These are phyloP conservation scores for Colletotrichum cereale DNA, from an alignment of 2,329 filamentous ascomycete species.

Conservation along the genomic window DNA sequence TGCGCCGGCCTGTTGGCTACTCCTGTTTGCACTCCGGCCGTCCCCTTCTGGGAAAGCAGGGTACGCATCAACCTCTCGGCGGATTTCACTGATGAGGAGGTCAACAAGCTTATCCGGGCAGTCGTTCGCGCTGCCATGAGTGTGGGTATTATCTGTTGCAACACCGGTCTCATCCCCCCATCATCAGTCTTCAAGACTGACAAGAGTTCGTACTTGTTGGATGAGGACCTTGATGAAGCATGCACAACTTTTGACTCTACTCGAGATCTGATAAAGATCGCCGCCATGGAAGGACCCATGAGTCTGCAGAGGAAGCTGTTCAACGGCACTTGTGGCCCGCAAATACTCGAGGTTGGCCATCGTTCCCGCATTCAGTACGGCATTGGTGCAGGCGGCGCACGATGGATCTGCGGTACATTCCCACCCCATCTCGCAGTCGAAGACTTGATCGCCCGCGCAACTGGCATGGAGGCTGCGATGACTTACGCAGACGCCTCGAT, in stretches of 20 bases:
- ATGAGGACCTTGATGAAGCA: neutral
- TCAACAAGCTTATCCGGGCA: slow-evolving; percentile 23
- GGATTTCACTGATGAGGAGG: slow-evolving; percentile 26
- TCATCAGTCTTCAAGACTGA: neutral
- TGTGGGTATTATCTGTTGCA: slow-evolving; percentile 15
- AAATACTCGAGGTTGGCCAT: slow-evolving; percentile 30
- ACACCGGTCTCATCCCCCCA: neutral
- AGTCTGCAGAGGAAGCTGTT: slow-evolving; percentile 5
- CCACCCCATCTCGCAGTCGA: slow-evolving; percentile 35
- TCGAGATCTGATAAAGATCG: slow-evolving; percentile 13
- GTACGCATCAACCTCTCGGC: slow-evolving; percentile 41
- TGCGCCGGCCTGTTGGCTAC: slow-evolving; percentile 27
- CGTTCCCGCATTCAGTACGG: slow-evolving; percentile 24
- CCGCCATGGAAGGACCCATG: neutral
- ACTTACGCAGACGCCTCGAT: slow-evolving; percentile 34
- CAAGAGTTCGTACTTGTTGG: neutral
- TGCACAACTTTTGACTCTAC: neutral
- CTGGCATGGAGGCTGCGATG: slow-evolving; percentile 26
- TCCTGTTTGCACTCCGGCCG: slow-evolving; percentile 31
- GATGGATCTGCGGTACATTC: slow-evolving; percentile 38
- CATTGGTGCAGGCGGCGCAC: slow-evolving; percentile 31
- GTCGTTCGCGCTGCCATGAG: slow-evolving; percentile 15
- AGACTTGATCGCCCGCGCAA: slow-evolving; percentile 17
- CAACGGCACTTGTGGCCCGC: slow-evolving; percentile 12
- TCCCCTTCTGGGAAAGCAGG: slow-evolving; percentile 41